These are phyloP conservation scores for Pseudogymnoascus sp. DNA, from an alignment of 2,329 filamentous ascomycete species.

Conservation along the genomic window DNA sequence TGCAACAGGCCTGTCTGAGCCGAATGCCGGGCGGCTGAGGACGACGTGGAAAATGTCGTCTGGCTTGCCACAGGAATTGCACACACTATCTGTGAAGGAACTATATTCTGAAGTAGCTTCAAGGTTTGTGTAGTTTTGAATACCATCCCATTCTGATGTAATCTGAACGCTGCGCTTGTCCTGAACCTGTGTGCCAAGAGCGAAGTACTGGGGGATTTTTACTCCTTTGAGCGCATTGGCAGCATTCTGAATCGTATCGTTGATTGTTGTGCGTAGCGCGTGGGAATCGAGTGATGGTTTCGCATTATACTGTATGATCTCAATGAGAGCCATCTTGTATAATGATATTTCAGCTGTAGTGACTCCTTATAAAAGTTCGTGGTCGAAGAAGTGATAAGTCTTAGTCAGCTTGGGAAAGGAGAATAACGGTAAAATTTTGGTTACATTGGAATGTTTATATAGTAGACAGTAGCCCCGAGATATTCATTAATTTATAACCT, in stretches of 20 bases:
- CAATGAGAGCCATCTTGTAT: background rate
- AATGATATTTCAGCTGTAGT: background rate
- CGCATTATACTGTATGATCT: background rate
- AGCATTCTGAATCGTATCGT: background rate
- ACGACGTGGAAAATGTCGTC: constrained; percentile 13
- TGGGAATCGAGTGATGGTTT: background rate
- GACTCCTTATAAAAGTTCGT: background rate
- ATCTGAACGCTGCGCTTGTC: constrained; percentile 8
- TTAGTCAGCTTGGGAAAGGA: background rate
- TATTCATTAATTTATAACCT: background rate
- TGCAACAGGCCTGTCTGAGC: constrained; percentile 13
- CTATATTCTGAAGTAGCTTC: background rate
- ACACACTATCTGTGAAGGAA: background rate
- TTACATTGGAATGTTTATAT: background rate
- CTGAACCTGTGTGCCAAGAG: constrained; percentile 9
- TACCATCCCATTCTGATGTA: constrained; percentile 6
- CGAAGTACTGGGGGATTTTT: background rate
- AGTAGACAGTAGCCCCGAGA: background rate
- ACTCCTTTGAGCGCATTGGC: background rate
- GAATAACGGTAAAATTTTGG: background rate
- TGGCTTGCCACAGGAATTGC: constrained; percentile 11
- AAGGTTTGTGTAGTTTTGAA: background rate
- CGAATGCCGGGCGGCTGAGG: constrained; percentile 14
- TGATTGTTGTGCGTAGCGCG: background rate
- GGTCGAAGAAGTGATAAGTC: background rate